Percentiles rank a stretch among this genome's conserved stretches.
phyloP scores from a whole-genome alignment of 2,329 filamentous ascomycete species.

The Paramyrothecium sp. region DNA sequence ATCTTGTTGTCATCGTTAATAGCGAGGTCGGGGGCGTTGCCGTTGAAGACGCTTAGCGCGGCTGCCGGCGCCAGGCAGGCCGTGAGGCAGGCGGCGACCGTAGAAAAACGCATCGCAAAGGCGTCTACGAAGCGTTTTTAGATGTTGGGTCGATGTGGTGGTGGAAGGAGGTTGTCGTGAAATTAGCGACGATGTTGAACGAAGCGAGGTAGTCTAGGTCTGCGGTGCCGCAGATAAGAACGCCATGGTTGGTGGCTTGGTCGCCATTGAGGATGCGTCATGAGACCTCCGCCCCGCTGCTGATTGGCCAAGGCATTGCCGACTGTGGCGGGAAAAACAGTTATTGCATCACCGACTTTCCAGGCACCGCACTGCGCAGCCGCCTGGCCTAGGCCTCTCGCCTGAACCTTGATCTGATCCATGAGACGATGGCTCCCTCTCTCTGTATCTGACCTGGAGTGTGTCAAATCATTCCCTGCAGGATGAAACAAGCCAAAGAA shows the following conservation, averaged over 20 bases:
- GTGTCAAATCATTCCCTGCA: too few species aligned
- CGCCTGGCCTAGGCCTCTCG: slow-evolving; percentile 15
- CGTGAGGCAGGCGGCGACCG: slow-evolving; percentile 44
- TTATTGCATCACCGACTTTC: slow-evolving; percentile 24
- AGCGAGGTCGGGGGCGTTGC: slow-evolving; percentile 33
- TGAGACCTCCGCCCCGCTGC: slow-evolving; percentile 28
- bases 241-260: slow-evolving; percentile 18
- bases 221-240: slow-evolving; percentile 7
- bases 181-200: neutral
- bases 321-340: slow-evolving; percentile 9
- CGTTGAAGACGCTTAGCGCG: slow-evolving; percentile 40
- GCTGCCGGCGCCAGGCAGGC: slow-evolving; percentile 43
- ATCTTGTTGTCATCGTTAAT: slow-evolving; percentile 60
- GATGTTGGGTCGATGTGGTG: neutral
- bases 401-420: neutral
- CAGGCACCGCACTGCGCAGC: slow-evolving; percentile 6
- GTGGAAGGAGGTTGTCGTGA: slow-evolving; percentile 6
- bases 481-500: too few species aligned
- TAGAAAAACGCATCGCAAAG: slow-evolving; percentile 32
- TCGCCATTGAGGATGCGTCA: slow-evolving; percentile 29
- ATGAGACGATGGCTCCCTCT: too few species aligned
- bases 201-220: neutral
- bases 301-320: slow-evolving; percentile 13
- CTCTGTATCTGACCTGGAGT: too few species aligned
- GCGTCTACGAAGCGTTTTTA: neutral